Conservation (phyloP, 441 rosid genomes). For the Arabidopsis lyrata region DNA sequence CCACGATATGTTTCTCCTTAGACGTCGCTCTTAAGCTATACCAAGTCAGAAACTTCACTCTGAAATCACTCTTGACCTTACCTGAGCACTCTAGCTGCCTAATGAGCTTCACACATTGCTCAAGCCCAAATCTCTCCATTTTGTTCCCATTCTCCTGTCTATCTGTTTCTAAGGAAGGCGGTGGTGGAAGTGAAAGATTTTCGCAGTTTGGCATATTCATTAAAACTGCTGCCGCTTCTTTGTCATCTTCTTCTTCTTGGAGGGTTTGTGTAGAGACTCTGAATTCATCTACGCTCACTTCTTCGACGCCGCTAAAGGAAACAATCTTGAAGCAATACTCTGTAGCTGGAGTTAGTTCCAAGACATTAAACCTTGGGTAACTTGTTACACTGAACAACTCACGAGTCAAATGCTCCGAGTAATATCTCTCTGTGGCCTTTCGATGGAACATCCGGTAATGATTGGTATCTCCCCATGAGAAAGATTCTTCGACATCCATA, state of each 20-base stretch:
- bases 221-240: slow-evolving; percentile 17
- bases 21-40: slow-evolving; percentile 74
- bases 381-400: not conserved
- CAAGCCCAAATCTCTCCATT: slow-evolving; percentile 59
- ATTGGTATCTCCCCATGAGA: not conserved
- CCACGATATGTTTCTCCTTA: slow-evolving; percentile 67
- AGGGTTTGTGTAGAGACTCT: not conserved
- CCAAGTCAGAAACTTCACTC: slow-evolving; percentile 92
- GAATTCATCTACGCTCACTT: slow-evolving; percentile 45
- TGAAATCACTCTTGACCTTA: slow-evolving; percentile 65
- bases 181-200: not conserved
- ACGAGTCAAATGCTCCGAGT: not conserved
- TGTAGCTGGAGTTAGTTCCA: not conserved
- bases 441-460: not conserved
- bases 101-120: slow-evolving; percentile 70
- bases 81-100: slow-evolving; percentile 80
- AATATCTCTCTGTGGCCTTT: not conserved
- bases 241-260: slow-evolving; percentile 40
- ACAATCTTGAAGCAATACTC: not conserved
- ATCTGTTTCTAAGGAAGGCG: not conserved
- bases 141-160: slow-evolving; percentile 30
- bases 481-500: not conserved
- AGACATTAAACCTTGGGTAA: not conserved
- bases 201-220: not conserved
- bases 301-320: slow-evolving; percentile 22